phyloP scores from a whole-genome alignment of 192 early-diverging fungal species.

The Coemansia sp. region DNA sequence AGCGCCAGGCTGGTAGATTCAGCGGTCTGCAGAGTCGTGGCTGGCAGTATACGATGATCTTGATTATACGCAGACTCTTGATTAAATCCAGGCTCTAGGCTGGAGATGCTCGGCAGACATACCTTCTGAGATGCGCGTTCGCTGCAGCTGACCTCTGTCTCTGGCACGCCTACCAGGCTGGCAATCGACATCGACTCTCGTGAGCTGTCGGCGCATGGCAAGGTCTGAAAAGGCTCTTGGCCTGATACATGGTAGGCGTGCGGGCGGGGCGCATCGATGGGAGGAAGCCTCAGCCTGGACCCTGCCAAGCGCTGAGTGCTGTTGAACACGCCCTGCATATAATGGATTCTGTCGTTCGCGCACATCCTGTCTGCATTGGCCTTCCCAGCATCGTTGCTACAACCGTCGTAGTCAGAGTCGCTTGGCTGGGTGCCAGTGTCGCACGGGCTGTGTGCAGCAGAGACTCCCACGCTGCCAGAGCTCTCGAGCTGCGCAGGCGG shows the following conservation, averaged over 20 bases:
- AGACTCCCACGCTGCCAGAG: not conserved
- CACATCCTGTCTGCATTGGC: not conserved
- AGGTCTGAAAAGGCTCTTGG: not conserved
- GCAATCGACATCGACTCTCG: constrained; percentile 37
- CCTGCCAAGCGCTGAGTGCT: not conserved
- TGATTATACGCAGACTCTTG: not conserved
- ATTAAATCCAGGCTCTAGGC: constrained; percentile 2
- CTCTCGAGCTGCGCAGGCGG: not conserved
- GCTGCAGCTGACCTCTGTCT: not conserved
- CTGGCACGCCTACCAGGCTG: constrained; percentile 19
- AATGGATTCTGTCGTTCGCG: not conserved
- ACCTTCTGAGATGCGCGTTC: not conserved
- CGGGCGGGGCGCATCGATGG: constrained; percentile 8
- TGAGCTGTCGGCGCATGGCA: not conserved
- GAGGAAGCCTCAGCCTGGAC: constrained; percentile 14
- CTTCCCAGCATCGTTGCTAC: not conserved
- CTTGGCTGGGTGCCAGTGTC: constrained; percentile 1
- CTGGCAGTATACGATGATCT: constrained; percentile 3
- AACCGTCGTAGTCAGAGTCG: constrained; percentile 6
- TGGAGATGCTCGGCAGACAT: constrained; percentile 12
- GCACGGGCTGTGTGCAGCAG: not conserved
- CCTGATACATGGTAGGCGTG: not conserved
- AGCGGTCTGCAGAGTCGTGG: not conserved
- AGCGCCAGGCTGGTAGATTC: not conserved
- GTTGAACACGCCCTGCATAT: not conserved